A percentile compares a stretch with the other conserved stretches of the same genome.
phyloP scores from a whole-genome alignment of 2,329 filamentous ascomycete species.

The Orbilia oligospora region DNA sequence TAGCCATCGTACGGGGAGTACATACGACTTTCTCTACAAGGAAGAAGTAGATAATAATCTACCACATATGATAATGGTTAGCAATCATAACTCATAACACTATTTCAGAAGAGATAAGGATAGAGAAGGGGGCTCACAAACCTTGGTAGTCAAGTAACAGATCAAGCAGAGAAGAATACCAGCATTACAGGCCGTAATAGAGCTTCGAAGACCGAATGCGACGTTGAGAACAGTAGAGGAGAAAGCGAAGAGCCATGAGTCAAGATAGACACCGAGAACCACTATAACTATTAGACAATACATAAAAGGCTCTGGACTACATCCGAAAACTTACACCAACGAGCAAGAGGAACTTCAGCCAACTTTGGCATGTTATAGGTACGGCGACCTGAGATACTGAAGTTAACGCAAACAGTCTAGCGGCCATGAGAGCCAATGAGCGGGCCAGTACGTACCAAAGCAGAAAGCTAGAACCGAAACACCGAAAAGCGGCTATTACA shows the following conservation, averaged over 20 bases:
- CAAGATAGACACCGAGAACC: slow-evolving; percentile 74
- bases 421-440: neutral
- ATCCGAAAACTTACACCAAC: slow-evolving; percentile 48
- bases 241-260: slow-evolving; percentile 75
- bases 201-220: slow-evolving; percentile 73
- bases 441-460: slow-evolving; percentile 45
- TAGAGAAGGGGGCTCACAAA: slow-evolving; percentile 64
- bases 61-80: slow-evolving; percentile 12
- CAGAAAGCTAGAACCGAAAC: slow-evolving; percentile 54
- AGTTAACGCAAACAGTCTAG: neutral
- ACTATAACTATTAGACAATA: slow-evolving; percentile 67
- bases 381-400: slow-evolving; percentile 38
- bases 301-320: neutral
- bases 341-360: slow-evolving; percentile 49
- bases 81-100: neutral
- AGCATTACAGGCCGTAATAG: slow-evolving; percentile 71
- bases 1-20: slow-evolving; percentile 21
- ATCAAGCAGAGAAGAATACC: slow-evolving; percentile 75
- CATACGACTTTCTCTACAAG: slow-evolving; percentile 76
- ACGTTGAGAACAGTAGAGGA: slow-evolving; percentile 73
- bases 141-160: slow-evolving; percentile 77
- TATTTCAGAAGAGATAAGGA: neutral
- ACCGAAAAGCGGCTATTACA: slow-evolving; percentile 50
- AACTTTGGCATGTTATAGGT: slow-evolving; percentile 52
- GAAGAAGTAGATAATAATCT: slow-evolving; percentile 74